A percentile compares a stretch with the other conserved stretches of the same genome.
phyloP scores from a whole-genome alignment of 768 basidiomycete species.

The Tylopilus subfusipes region DNA sequence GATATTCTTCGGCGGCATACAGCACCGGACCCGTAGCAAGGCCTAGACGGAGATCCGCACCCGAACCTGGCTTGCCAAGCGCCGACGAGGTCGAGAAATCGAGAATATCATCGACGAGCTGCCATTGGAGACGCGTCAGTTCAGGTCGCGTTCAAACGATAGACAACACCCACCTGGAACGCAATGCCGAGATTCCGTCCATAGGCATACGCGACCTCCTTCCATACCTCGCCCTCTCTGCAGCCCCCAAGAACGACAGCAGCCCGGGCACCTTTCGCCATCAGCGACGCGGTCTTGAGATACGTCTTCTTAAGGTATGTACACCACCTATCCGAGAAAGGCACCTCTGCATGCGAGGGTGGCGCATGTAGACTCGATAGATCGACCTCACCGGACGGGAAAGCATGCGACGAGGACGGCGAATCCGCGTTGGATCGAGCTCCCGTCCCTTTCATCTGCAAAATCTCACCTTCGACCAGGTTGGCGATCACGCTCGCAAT shows the following conservation, averaged over 20 bases:
- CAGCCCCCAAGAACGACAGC: conserved; percentile 87
- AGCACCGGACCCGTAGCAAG: conserved; percentile 83
- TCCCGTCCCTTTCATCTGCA: conserved; percentile 45
- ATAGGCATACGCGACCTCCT: conserved; percentile 79
- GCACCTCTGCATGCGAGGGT: conserved; percentile 26
- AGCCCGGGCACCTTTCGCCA: conserved; percentile 48
- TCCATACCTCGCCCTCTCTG: conserved; percentile 72
- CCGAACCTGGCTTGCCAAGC: conserved; percentile 83
- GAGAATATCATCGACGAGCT: conserved; percentile 95
- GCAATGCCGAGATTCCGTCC: conserved; percentile 3
- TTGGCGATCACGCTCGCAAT: conserved; percentile 90
- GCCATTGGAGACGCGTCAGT: conserved; percentile 8
- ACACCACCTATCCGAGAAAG: conserved; percentile 54
- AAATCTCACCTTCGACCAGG: conserved; percentile 93
- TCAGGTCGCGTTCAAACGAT: not conserved
- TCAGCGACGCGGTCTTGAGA: conserved; percentile 1
- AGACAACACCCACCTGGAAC: not conserved
- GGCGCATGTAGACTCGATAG: conserved; percentile 44
- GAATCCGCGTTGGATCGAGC: not conserved
- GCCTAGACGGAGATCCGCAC: conserved; percentile 78
- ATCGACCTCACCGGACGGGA: conserved; percentile 27
- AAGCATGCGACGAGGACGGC: not conserved
- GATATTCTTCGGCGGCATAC: conserved; percentile 83
- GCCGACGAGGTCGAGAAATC: conserved; percentile 81
- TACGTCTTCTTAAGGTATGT: conserved; percentile 90